phyloP scores from a whole-genome alignment of 148 eudicot species.

The Fagopyrum homotropicum region DNA sequence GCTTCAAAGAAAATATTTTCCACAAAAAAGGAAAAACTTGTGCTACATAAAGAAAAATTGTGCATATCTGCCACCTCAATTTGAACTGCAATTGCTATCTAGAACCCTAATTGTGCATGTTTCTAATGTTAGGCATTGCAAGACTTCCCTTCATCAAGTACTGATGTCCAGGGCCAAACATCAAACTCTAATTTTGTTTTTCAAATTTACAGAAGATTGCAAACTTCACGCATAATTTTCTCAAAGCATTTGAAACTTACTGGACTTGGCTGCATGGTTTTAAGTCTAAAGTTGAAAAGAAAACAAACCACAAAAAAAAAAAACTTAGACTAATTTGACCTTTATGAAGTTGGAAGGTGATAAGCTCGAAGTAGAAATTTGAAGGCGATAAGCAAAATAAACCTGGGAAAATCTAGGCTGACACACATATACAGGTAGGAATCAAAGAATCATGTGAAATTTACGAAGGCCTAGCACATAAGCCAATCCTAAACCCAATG shows the following conservation, averaged over 20 bases:
- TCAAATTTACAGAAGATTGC: not conserved
- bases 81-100: not conserved
- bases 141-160: not conserved
- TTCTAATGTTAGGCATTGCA: not conserved
- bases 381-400: not conserved
- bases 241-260: not conserved
- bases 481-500: not conserved
- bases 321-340: not conserved
- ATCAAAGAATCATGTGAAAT: not conserved
- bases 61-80: slow-evolving; percentile 4
- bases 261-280: not conserved
- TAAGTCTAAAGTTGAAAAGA: not conserved
- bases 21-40: not conserved
- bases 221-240: not conserved
- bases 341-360: not conserved
- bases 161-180: not conserved
- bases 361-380: not conserved
- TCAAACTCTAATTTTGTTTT: not conserved
- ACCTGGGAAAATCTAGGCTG: not conserved
- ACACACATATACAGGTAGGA: not conserved
- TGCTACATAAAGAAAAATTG: not conserved
- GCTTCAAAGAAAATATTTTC: not conserved
- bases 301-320: not conserved
- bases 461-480: not conserved
- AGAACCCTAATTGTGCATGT: not conserved